Base-by-base conservation (phyloP, 1,139 yeast species). In the Taiozyma onychis region DNA sequence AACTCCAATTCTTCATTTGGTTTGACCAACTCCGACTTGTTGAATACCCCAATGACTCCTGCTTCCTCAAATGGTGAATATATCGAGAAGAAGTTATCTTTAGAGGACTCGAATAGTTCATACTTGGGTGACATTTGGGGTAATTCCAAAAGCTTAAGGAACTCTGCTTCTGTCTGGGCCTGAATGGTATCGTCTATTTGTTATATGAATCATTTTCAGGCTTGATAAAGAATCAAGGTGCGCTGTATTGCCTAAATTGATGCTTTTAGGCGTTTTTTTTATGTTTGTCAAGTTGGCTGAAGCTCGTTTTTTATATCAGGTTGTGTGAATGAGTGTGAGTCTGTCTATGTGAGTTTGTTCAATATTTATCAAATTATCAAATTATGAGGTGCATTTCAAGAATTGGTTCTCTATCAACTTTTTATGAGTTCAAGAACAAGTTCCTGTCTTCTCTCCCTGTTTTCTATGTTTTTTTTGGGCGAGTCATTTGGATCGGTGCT, bases 101-200 rank as follows among this genome's bases (percentile, higher is more conserved):
- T 58, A 49, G 60, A 54, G 32, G 59, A 57, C 24, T 49, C 59
- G 2, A 44, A 51, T 3, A 39, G 30, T 14, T 39, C 52, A 37
- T 60, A 60, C 47, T 41, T 59, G 35, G 58, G 58, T 43, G 62
- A 59, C 37, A 55, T 60, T 32, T 60, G 64, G 64, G 61, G 60
- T 1, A 53, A 49, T 35, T 51, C 60, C 1, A 57, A 55, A 39
- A 46, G 54, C 8, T 44, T 54, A 35, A 56, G 58, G 46, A 54
- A 47, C 41, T 57, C 62, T 10, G 37, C 61, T 3, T 59, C 63
- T 10, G 63, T 60, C 34, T 60, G 64, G 64, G 64, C 62, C 2
- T 60, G 50, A 51, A 21, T 30, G 34, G 7, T 30, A 34, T 34
- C 18, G 30, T 9, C 30, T 27, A 10, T 27, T 30, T 30, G n/a